These are phyloP conservation scores for Halenospora varia DNA, from an alignment of 495 filamentous ascomycete species.

Conservation along the genomic window DNA sequence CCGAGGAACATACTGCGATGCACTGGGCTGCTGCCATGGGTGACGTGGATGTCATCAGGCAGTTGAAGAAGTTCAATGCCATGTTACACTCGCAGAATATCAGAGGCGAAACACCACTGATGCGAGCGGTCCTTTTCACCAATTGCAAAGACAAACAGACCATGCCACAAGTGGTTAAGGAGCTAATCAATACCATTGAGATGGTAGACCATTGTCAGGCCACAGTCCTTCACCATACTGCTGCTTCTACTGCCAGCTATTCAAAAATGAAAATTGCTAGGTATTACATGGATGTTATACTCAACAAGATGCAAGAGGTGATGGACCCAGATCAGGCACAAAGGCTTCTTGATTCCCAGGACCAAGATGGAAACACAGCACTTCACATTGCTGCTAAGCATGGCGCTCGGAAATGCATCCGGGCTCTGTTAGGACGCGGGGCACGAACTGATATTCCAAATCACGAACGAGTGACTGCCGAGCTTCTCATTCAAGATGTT, in stretches of 20 bases:
- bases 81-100: slow-evolving; percentile 61
- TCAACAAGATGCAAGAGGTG: slow-evolving; percentile 73
- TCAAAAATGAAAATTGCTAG: slow-evolving; percentile 78
- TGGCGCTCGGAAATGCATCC: slow-evolving; percentile 68
- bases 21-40: slow-evolving; percentile 99
- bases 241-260: slow-evolving; percentile 72
- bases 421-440: slow-evolving; percentile 65
- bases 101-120: slow-evolving; percentile 88
- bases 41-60: slow-evolving; percentile 83
- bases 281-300: slow-evolving; percentile 89
- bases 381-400: slow-evolving; percentile 81
- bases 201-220: slow-evolving; percentile 69
- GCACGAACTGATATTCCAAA: slow-evolving; percentile 77
- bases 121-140: slow-evolving; percentile 91
- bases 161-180: slow-evolving; percentile 74
- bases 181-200: slow-evolving; percentile 72
- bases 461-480: slow-evolving; percentile 69
- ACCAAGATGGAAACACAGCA: slow-evolving; percentile 83
- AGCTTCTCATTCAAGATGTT: slow-evolving; percentile 62
- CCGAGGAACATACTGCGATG: slow-evolving; percentile 80
- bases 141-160: slow-evolving; percentile 91
- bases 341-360: slow-evolving; percentile 64
- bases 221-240: slow-evolving; percentile 90
- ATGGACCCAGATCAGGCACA: slow-evolving; percentile 65
- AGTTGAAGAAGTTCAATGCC: slow-evolving; percentile 73